Percentiles rank a stretch among this genome's conserved stretches.
Conservation (phyloP, 768 basidiomycete species). For the Mycena olivaceomarginata region DNA sequence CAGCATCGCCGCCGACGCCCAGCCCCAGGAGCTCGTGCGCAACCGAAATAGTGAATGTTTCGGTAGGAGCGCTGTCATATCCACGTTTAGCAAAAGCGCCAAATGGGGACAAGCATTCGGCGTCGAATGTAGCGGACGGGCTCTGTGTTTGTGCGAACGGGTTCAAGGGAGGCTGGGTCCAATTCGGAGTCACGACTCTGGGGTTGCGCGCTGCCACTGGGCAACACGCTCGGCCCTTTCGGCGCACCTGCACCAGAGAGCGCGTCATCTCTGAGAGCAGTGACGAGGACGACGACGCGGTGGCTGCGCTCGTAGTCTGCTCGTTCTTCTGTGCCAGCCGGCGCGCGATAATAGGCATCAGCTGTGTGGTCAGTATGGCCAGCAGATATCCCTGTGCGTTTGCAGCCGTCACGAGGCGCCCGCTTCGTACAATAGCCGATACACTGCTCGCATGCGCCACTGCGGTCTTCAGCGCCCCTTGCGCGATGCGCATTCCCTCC, state of each 20-base stretch:
- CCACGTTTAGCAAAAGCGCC: no score
- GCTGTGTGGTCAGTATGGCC: constrained; percentile 15
- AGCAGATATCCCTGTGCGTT: constrained; percentile 23
- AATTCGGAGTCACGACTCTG: not conserved
- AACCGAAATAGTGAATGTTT: no score
- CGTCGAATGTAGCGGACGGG: not conserved
- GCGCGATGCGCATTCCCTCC: constrained; percentile 32
- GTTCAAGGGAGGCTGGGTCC: not conserved
- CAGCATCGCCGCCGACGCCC: no score
- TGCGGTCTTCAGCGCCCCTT: constrained; percentile 33
- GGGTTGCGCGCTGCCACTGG: not conserved
- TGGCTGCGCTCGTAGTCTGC: not conserved
- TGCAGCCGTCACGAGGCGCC: constrained; percentile 6
- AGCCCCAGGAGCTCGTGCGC: no score
- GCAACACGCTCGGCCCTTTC: not conserved
- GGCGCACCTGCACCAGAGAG: not conserved
- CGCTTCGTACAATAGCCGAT: constrained; percentile 26
- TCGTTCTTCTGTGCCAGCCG: constrained; percentile 13
- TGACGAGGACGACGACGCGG: not conserved
- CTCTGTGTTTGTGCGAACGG: not conserved
- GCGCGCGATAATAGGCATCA: constrained; percentile 24
- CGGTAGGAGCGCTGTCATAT: no score
- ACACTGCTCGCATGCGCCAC: constrained; percentile 34
- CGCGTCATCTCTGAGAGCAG: not conserved
- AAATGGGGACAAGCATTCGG: no score